Evolutionary conservation across 1,284 basidiomycete species (phyloP).

Genomic region (Stereum hirsutum): DNA sequence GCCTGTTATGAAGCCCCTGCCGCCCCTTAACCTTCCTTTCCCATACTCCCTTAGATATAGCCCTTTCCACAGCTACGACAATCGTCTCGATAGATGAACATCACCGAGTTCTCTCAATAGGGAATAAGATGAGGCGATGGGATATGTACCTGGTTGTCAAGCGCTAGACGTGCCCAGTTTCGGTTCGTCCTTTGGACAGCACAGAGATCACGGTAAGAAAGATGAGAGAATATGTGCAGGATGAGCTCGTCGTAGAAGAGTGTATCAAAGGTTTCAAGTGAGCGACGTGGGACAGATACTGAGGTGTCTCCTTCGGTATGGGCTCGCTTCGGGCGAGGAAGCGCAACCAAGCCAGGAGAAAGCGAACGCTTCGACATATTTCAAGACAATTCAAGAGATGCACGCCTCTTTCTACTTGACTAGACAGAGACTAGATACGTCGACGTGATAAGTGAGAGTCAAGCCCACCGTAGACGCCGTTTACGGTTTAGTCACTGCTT

Average conservation of each 20-base stretch:
- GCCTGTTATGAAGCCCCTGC: slow-evolving; percentile 52
- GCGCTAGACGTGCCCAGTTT: slow-evolving; percentile 58
- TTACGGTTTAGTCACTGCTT: no score
- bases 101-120: slow-evolving; percentile 3
- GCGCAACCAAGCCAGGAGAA: slow-evolving; percentile 34
- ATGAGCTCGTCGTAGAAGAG: slow-evolving; percentile 68
- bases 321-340: slow-evolving; percentile 51
- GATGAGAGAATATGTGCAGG: slow-evolving; percentile 61
- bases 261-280: slow-evolving; percentile 35
- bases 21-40: slow-evolving; percentile 54
- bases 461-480: no score
- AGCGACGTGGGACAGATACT: slow-evolving; percentile 8
- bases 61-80: slow-evolving; percentile 40
- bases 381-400: no score
- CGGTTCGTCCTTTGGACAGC: slow-evolving; percentile 49
- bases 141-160: slow-evolving; percentile 44
- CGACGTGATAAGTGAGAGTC: no score
- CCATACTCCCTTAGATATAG: slow-evolving; percentile 57
- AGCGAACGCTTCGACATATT: slow-evolving; percentile 49
- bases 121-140: no score
- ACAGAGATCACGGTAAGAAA: slow-evolving; percentile 61
- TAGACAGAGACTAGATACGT: no score
- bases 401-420: no score
- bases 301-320: slow-evolving; percentile 24
- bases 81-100: slow-evolving; percentile 15